Evolutionary conservation across 2,329 filamentous ascomycete species (phyloP), one percentile per base, ranked within the genome.

Genomic region (Exophiala dermatitidis): DNA sequence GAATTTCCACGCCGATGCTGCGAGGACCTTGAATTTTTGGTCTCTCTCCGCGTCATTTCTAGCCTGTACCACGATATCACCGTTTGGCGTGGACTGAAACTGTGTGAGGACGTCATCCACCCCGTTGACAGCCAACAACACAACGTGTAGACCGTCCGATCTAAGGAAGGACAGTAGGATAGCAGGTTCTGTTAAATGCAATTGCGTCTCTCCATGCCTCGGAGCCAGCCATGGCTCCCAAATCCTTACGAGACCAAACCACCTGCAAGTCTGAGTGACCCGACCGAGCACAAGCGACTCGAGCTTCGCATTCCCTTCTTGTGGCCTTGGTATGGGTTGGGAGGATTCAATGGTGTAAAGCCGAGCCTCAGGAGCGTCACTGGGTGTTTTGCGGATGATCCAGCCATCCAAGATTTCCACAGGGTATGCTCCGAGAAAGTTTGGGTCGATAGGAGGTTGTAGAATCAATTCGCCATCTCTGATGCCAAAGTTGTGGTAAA

Each of bases 171-270:
- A 87, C 54, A 84, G 83, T 12, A 95, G 66, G 1, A 96, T 71
- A 1, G 83, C 88, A 63, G 94, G 87, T 62, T 90, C 87, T 56
- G 89, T 85, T 3, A 90, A 73, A 3, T 73, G 71, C 52, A 95
- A 86, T 0, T 72, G 72, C 2, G 73, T 69, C 57, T 79, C 82
- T 8, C 90, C 90, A 67, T 96, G 90, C 37, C 89, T 77, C n/a
- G 91, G 91, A 5, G 86, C 88, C 41, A 63, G 73, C 91, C 91
- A 97, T 1, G 90, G 85, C 33, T 78, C 79, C 82, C 84, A 93
- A 2, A 88, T 74, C 12, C 90, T 82, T 3, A 94, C 83, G 8
- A 95, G 71, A 5, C 88, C 82, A 66, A 95, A 91, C 82, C 89
- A 95, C 62, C 86, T 84, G 77, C 47, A 80, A 50, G 0, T 78